Evolutionary conservation across 352 stramenopile species (phyloP).

Genomic region (Plasmopara viticola): DNA sequence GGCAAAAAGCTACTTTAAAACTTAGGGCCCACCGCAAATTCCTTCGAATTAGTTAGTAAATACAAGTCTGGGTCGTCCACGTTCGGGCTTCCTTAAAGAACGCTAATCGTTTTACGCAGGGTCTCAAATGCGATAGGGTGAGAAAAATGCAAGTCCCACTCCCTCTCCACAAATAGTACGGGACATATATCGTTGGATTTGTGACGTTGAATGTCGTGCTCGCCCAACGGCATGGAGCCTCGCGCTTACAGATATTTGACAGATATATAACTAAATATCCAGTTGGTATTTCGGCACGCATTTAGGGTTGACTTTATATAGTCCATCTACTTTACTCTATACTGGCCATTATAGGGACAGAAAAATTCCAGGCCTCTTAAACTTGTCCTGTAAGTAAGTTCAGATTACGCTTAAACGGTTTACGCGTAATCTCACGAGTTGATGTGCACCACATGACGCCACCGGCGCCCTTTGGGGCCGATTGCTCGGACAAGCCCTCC

Average conservation of each 20-base stretch:
- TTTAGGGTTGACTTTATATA: background rate
- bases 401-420: background rate
- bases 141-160: background rate
- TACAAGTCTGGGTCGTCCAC: conserved; percentile 17
- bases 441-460: conserved; percentile 5
- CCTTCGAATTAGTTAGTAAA: conserved; percentile 11
- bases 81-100: conserved; percentile 9
- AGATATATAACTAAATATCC: too few species aligned
- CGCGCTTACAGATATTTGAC: too few species aligned
- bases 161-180: too few species aligned
- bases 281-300: too few species aligned
- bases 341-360: background rate
- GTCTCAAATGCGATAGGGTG: background rate
- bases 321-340: background rate
- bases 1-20: background rate
- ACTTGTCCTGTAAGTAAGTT: background rate
- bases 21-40: background rate
- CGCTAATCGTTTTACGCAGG: conserved; percentile 11
- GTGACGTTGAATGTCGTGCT: background rate
- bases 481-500: background rate
- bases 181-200: background rate
- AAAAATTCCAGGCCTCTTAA: too few species aligned
- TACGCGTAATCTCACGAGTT: background rate
- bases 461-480: conserved; percentile 5
- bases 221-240: background rate